A percentile compares a stretch with the other conserved stretches of the same genome.
Conservation (phyloP, 108 stramenopile species). For the Nitzschia sp. region DNA sequence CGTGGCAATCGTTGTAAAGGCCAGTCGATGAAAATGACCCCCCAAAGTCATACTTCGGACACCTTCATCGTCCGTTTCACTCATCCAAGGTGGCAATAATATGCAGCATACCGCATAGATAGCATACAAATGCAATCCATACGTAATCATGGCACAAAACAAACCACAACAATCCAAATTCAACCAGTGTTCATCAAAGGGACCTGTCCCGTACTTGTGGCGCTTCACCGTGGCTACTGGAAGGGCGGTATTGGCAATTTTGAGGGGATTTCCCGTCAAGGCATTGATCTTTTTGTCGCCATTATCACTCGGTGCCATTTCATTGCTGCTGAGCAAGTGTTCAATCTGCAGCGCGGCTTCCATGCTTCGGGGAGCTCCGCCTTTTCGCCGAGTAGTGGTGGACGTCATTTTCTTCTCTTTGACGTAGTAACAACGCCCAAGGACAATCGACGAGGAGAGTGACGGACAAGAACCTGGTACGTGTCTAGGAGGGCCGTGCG, state of each 20-base stretch:
- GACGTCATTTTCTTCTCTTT: too few species aligned
- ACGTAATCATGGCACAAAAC: conserved; percentile 78
- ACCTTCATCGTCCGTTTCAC: conserved; percentile 58
- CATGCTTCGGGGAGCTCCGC: conserved; percentile 28
- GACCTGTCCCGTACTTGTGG: conserved; percentile 65
- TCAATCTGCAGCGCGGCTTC: conserved; percentile 11
- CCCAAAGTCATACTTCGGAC: conserved; percentile 43
- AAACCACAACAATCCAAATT: conserved; percentile 88
- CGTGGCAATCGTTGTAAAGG: conserved; percentile 58
- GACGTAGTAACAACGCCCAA: too few species aligned
- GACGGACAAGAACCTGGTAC: too few species aligned
- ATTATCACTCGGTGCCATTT: not conserved
- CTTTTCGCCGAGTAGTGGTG: conserved; percentile 35
- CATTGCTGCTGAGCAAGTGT: not conserved
- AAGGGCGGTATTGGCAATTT: not conserved
- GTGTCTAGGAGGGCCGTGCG: too few species aligned
- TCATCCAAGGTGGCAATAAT: conserved; percentile 85
- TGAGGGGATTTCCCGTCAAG: conserved; percentile 1
- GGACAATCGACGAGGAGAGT: too few species aligned
- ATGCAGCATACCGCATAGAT: conserved; percentile 68
- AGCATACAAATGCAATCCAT: conserved; percentile 67
- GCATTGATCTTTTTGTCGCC: conserved; percentile 5
- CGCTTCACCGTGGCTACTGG: conserved; percentile 59
- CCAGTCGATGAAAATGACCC: conserved; percentile 60
- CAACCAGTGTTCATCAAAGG: conserved; percentile 81